Evolutionary conservation across 2,329 filamentous ascomycete genomes (phyloP).

Genomic region (Alternaria triticina): DNA sequence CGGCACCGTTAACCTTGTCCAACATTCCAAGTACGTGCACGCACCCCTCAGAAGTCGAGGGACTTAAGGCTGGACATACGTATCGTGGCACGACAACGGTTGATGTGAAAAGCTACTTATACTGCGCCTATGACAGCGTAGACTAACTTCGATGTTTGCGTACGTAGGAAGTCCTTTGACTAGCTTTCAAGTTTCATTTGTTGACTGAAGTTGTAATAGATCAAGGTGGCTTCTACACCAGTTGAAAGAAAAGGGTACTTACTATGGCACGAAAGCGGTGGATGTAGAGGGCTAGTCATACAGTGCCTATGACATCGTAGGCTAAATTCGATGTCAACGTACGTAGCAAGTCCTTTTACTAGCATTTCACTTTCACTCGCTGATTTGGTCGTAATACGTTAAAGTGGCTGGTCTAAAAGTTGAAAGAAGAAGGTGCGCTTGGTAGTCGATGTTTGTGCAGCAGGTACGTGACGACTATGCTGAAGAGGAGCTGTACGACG

Average conservation of each 20-base stretch:
- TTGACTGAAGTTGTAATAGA: neutral
- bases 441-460: neutral
- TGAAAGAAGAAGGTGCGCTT: neutral
- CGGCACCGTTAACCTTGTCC: neutral
- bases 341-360: neutral
- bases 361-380: neutral
- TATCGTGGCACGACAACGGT: neutral
- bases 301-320: neutral
- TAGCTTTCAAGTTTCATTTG: neutral
- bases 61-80: neutral
- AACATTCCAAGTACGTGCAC: neutral
- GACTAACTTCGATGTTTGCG: fast-evolving
- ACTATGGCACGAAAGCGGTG: neutral
- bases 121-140: neutral
- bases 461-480: neutral
- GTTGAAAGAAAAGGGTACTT: neutral
- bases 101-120: neutral
- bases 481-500: neutral
- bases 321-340: neutral
- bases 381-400: neutral
- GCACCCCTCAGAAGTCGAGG: neutral
- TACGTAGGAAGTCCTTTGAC: neutral
- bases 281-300: neutral
- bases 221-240: neutral
- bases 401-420: neutral